Conservation (phyloP, 169 alveolate genomes). For the Plasmodium coatneyi region DNA sequence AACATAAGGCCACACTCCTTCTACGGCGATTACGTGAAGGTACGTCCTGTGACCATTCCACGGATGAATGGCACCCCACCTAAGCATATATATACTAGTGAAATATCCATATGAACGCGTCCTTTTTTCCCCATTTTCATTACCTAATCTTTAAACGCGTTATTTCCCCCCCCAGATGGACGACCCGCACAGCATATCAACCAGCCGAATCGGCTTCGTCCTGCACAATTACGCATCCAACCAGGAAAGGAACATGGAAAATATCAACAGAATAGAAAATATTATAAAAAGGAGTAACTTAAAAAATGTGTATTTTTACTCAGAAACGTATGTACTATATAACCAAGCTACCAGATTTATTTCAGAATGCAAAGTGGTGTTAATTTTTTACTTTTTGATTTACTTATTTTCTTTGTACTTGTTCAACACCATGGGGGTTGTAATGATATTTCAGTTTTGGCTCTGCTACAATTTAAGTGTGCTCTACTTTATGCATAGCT, state of each 20-base stretch:
- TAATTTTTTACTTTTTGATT: constrained; percentile 14
- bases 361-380: constrained; percentile 10
- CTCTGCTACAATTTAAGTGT: constrained; percentile 43
- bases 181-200: neutral
- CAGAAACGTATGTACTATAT: constrained; percentile 43
- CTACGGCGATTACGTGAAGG: constrained; percentile 22
- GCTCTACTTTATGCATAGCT: constrained; percentile 11
- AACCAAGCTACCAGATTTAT: constrained; percentile 36
- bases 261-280: constrained; percentile 18
- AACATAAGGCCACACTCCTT: constrained; percentile 43
- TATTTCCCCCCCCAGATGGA: constrained; percentile 56
- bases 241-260: constrained; percentile 3
- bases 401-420: constrained; percentile 18
- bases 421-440: constrained; percentile 15
- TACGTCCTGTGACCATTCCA: neutral
- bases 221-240: constrained; percentile 26
- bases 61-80: neutral
- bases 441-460: constrained; percentile 42
- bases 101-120: neutral
- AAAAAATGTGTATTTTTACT: constrained; percentile 36
- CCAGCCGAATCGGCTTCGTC: constrained; percentile 37
- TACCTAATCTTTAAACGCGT: too few relatives aligned
- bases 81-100: neutral
- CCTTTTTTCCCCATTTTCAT: neutral
- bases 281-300: constrained; percentile 39